These are phyloP conservation scores for Globisporangium uncinulatum DNA, from an alignment of 352 stramenopile species.

Conservation along the genomic window DNA sequence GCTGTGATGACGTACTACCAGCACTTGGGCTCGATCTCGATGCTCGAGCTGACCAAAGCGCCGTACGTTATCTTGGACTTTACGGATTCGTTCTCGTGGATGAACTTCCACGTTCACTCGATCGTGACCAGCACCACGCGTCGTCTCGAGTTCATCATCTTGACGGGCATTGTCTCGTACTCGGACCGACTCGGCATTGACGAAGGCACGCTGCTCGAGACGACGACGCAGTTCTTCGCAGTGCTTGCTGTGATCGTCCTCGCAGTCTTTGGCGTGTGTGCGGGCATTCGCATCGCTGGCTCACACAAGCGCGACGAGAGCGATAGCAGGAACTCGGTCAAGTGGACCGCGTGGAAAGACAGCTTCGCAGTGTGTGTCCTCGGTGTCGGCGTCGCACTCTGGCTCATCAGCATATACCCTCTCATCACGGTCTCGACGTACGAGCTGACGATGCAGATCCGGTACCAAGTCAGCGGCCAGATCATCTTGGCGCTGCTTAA, in stretches of 20 bases:
- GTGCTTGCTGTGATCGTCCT: slow-evolving; percentile 28
- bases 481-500: slow-evolving; percentile 42
- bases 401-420: slow-evolving; percentile 49
- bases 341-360: slow-evolving; percentile 18
- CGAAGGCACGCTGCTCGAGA: slow-evolving; percentile 39
- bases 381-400: slow-evolving; percentile 43
- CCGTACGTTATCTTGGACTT: slow-evolving; percentile 72
- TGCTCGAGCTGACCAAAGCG: slow-evolving; percentile 69
- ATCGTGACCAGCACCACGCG: slow-evolving; percentile 32
- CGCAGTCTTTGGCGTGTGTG: slow-evolving; percentile 27
- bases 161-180: slow-evolving; percentile 68
- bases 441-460: slow-evolving; percentile 61
- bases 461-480: slow-evolving; percentile 33
- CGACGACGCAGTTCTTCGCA: slow-evolving; percentile 40
- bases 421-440: slow-evolving; percentile 50
- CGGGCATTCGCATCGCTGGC: not conserved
- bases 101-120: slow-evolving; percentile 46
- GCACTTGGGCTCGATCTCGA: slow-evolving; percentile 62
- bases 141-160: slow-evolving; percentile 39
- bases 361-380: slow-evolving; percentile 50
- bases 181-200: slow-evolving; percentile 57
- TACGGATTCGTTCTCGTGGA: slow-evolving; percentile 70
- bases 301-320: not conserved
- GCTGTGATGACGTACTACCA: slow-evolving; percentile 63
- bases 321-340: not conserved